phyloP scores from a whole-genome alignment of 306 rosid genomes.

The Prunus kanzakura region DNA sequence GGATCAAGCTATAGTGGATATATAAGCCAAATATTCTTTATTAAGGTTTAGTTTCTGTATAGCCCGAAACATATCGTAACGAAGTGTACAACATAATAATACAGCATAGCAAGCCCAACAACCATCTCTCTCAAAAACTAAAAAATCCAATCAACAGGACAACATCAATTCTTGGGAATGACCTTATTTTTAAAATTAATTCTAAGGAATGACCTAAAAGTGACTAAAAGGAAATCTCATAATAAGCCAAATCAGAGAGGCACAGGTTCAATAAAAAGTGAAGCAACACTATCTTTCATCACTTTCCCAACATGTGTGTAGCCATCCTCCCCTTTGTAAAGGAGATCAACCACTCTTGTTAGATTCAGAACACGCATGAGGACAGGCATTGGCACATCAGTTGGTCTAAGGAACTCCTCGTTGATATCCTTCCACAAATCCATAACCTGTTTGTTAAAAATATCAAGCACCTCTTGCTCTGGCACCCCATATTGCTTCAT shows the following conservation, averaged over 20 bases:
- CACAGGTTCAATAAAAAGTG: slow-evolving; percentile 4
- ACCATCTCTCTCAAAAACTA: too few species aligned
- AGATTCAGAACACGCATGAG: slow-evolving; percentile 1
- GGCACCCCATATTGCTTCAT: slow-evolving; percentile 11
- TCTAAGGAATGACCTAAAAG: too few species aligned
- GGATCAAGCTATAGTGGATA: too few species aligned
- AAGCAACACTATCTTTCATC: background rate
- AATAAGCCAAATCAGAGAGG: background rate
- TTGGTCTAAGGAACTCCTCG: background rate
- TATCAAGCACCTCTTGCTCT: background rate
- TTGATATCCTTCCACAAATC: slow-evolving; percentile 12
- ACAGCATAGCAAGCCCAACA: too few species aligned
- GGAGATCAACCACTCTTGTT: background rate
- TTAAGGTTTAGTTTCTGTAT: too few species aligned
- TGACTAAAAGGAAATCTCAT: background rate
- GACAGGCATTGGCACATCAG: background rate
- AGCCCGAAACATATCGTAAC: too few species aligned
- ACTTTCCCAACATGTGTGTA: slow-evolving; percentile 1
- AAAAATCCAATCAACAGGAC: too few species aligned
- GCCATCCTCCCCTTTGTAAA: background rate
- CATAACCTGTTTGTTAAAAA: background rate
- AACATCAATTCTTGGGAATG: too few species aligned
- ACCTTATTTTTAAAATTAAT: too few species aligned
- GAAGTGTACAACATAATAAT: too few species aligned
- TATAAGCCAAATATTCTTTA: too few species aligned